Conservation (phyloP, 2,329 filamentous ascomycete genomes). For the Fusarium albosuccineum region DNA sequence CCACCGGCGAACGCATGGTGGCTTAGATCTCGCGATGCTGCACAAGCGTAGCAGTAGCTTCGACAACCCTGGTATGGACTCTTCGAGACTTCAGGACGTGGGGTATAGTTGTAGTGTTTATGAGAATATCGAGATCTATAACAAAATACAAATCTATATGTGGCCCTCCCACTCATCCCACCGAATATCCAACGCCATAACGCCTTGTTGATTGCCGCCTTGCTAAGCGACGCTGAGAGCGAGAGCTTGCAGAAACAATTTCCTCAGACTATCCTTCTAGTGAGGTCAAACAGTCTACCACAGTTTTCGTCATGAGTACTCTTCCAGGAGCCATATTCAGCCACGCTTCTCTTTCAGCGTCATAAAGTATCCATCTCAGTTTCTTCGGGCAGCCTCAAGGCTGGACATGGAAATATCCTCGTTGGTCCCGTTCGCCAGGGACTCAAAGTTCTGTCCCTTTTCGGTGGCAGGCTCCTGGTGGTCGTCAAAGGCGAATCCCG, state of each 20-base stretch:
- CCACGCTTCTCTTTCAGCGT: neutral
- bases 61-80: neutral
- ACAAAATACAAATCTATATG: constrained; percentile 5
- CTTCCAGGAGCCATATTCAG: neutral
- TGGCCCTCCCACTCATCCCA: neutral
- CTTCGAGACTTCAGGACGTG: neutral
- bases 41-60: constrained; percentile 4
- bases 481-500: constrained; percentile 31
- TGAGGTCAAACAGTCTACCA: neutral
- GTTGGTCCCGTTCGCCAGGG: constrained; percentile 8
- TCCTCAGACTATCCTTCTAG: neutral
- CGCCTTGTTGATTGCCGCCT: constrained; percentile 11
- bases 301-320: neutral
- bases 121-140: constrained; percentile 4
- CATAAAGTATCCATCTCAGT: neutral
- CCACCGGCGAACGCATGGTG: neutral
- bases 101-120: constrained; percentile 1
- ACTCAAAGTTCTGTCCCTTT: constrained; percentile 9
- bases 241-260: neutral
- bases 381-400: neutral
- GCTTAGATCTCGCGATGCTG: constrained; percentile 1
- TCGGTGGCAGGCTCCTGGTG: constrained; percentile 10
- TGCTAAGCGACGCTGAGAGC: neutral
- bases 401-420: constrained; percentile 15
- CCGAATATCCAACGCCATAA: neutral